Evolutionary conservation across 1,284 basidiomycete species (phyloP), one percentile per base, ranked within the genome.

Genomic region (Tilletiopsis washingtonensis): DNA sequence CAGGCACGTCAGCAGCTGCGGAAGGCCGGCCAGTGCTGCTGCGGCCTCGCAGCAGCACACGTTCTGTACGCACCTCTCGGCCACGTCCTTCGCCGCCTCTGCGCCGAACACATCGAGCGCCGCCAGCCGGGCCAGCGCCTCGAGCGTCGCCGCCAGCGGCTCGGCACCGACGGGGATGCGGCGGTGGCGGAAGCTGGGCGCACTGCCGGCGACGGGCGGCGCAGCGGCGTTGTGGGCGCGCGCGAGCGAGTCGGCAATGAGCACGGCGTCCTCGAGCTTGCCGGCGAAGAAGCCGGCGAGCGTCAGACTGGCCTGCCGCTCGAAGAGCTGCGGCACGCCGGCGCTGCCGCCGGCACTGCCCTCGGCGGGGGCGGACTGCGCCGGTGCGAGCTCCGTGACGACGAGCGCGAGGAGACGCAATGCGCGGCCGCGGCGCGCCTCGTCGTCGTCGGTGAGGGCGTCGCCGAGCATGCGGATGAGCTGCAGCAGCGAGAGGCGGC

Each of bases 251-350:
- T 62, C 60, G 14, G 65, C 63, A 24, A 72, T 54, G 37, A 52
- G 43, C 41, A 88, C 85, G 15, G 82, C 80, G 69, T 94, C 87
- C 54, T 89, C 84, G 38, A 96, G 76, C 75, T 94, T 96, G 48
- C 82, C 83, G 57, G 82, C 80, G 69, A 85, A 93, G 77, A 97
- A 98, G 3, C 78, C 76, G 0, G 83, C 81, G 46, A 98, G 78
- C 4, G 91, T 88, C 54, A 83, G 57, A 12, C 40, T 40, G 42
- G 87, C 82, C 75, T 91, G 89, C 21, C 82, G 79, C 68, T 85
- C 91, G 52, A 94, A 78, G 59, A 80, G 42, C 2, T 20, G 21
- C 26, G 27, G 9, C 27, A 29, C n/a, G 17, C 24, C 9, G 9
- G 15, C 9, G 7, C 9, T n/a, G 6, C 12, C 11, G 7, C 9